Evolutionary conservation across 1,284 basidiomycete genomes (phyloP), one percentile per base, ranked within the genome.

Genomic region (Ceratobasidium sp.): DNA sequence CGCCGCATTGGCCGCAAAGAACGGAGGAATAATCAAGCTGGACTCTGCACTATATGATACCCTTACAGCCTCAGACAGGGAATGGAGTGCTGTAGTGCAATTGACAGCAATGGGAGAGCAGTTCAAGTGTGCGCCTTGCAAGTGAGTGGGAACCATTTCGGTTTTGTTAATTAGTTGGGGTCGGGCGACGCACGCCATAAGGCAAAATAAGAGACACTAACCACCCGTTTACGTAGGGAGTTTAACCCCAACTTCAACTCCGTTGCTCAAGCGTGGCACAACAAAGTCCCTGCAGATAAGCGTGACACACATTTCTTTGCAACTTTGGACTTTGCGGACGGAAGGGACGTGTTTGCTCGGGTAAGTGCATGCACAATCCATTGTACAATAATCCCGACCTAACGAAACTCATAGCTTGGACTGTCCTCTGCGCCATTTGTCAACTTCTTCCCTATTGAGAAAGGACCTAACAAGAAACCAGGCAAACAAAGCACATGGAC

Each of bases 221-320:
- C 23, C 13, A 0, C 37, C 2, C 51, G 45, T 11, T 49, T 63
- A 56, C 53, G 37, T 83, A 97, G 95, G 82, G 89, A 93, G 78
- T 97, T 98, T 81, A 90, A 94, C 75, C 94, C 95, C 2, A 88
- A 92, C 20, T 97, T 91, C 88, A 88, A 88, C 26, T 84, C 90
- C 3, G 90, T 98, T 8, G 93, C 94, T 28, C 90, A 90, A 80
- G 90, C 93, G 49, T 98, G 96, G 96, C 82, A 87, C 5, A 4
- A 23, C 39, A 87, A 86, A 35, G 87, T 88, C 23, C 84, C 92
- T 15, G 82, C 86, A 73, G 85, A 85, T n/a, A 84, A 91, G 45
- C 88, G 92, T 56, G 87, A 95, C 82, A 85, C 87, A 77, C 95
- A 97, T 83, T 96, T 98, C 88, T 98, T 98, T 82, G 96, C 91